These are phyloP conservation scores for Neurospora sp. DNA, from an alignment of 2,329 filamentous ascomycete genomes.

Conservation along the genomic window DNA sequence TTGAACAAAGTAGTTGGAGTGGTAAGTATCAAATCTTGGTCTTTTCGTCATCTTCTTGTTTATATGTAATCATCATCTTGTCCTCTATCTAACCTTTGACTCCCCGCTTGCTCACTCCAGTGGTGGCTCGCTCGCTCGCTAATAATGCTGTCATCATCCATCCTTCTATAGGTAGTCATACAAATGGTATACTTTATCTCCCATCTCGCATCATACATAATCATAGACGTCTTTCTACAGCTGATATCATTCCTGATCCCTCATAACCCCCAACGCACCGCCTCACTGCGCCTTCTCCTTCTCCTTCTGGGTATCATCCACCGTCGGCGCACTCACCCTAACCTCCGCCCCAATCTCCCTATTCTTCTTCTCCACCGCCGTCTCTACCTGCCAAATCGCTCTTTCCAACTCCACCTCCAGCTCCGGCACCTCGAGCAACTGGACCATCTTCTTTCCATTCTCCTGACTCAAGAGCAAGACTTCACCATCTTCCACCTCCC, in stretches of 20 bases:
- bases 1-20: not conserved
- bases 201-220: not conserved
- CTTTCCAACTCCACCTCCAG: slow-evolving; percentile 64
- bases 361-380: slow-evolving; percentile 30
- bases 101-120: not conserved
- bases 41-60: not conserved
- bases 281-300: slow-evolving; percentile 15
- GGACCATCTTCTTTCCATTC: slow-evolving; percentile 23
- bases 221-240: not conserved
- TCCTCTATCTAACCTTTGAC: not conserved
- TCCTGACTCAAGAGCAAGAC: slow-evolving; percentile 29
- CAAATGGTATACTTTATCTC: not conserved
- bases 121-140: not conserved
- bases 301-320: slow-evolving; percentile 9
- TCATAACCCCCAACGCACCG: not conserved
- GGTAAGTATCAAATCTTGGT: not conserved
- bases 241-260: slow-evolving; percentile 8
- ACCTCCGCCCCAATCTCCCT: slow-evolving; percentile 13
- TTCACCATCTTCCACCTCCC: slow-evolving; percentile 24
- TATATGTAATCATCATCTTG: not conserved
- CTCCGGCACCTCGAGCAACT: slow-evolving; percentile 56
- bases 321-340: slow-evolving; percentile 12
- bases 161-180: not conserved
- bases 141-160: not conserved
- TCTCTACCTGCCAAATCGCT: slow-evolving; percentile 64